Percentiles rank a stretch among this genome's conserved stretches.
phyloP scores from a whole-genome alignment of 1,139 yeast species.

The Yamadazyma jaroonii region DNA sequence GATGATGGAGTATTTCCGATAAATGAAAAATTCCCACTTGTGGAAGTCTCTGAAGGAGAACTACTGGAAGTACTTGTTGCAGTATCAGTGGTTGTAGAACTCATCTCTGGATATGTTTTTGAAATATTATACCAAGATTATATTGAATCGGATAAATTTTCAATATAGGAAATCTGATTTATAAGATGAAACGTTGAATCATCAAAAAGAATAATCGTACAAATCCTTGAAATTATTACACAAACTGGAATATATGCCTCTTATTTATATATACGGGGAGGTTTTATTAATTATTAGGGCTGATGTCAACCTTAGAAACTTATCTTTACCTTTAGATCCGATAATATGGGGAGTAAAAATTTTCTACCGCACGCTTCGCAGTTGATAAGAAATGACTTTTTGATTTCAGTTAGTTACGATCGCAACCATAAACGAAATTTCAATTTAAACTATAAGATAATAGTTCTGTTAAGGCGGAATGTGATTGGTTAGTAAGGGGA shows the following conservation, averaged over 20 bases:
- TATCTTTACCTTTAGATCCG: neutral
- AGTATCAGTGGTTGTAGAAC: slow-evolving; percentile 2
- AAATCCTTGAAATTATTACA: too few species aligned
- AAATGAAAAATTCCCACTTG: slow-evolving; percentile 19
- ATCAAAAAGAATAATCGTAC: too few species aligned
- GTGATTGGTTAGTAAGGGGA: too few species aligned
- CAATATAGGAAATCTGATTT: too few species aligned
- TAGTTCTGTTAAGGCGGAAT: too few species aligned
- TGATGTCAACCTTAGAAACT: too few species aligned
- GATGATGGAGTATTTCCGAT: slow-evolving; percentile 55
- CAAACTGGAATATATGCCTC: too few species aligned
- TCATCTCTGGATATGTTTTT: neutral
- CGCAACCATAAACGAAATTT: neutral
- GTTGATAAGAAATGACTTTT: neutral
- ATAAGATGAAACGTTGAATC: too few species aligned
- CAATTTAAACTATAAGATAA: too few species aligned
- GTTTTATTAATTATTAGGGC: too few species aligned
- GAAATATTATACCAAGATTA: neutral
- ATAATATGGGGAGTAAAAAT: neutral
- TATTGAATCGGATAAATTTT: too few species aligned
- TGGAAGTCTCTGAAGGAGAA: neutral
- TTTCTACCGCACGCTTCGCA: neutral
- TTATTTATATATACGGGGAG: too few species aligned
- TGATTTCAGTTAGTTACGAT: neutral
- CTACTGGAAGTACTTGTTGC: neutral